Percentiles rank a stretch among this genome's conserved stretches.
phyloP scores from a whole-genome alignment of 2,329 filamentous ascomycete genomes.

The Ophiognomonia clavigignenti-juglandacearum region DNA sequence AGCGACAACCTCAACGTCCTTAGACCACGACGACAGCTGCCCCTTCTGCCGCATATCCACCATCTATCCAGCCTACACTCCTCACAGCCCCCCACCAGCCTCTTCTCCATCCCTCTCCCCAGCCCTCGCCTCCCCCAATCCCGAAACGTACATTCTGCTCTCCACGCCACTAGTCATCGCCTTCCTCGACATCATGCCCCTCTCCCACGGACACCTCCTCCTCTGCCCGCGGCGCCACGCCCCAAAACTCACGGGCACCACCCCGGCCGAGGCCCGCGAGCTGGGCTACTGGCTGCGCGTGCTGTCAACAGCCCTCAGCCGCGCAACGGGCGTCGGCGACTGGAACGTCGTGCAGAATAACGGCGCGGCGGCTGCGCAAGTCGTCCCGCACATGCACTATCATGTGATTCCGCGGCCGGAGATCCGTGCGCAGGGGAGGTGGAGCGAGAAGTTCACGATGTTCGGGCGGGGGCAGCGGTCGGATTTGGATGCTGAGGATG shows the following conservation, averaged over 20 bases:
- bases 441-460: constrained; percentile 71
- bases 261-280: constrained; percentile 56
- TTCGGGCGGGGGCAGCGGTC: constrained; percentile 70
- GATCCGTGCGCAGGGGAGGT: constrained; percentile 47
- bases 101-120: constrained; percentile 29
- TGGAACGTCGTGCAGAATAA: constrained; percentile 99
- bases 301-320: constrained; percentile 65
- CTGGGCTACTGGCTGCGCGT: constrained; percentile 66
- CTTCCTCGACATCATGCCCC: constrained; percentile 90
- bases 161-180: constrained; percentile 74
- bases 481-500: constrained; percentile 75
- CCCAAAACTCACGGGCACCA: constrained; percentile 70
- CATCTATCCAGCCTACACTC: constrained; percentile 43
- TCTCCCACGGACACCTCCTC: constrained; percentile 77
- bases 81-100: constrained; percentile 35
- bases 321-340: constrained; percentile 67
- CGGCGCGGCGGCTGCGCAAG: constrained; percentile 81
- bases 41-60: constrained; percentile 59
- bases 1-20: background rate
- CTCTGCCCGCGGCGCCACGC: constrained; percentile 74
- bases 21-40: constrained; percentile 33
- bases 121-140: constrained; percentile 31
- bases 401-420: constrained; percentile 86
- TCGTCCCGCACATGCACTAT: constrained; percentile 91
- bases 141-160: constrained; percentile 62